These are phyloP conservation scores for Penicillium hordei DNA, from an alignment of 2,329 filamentous ascomycete species.

Conservation along the genomic window DNA sequence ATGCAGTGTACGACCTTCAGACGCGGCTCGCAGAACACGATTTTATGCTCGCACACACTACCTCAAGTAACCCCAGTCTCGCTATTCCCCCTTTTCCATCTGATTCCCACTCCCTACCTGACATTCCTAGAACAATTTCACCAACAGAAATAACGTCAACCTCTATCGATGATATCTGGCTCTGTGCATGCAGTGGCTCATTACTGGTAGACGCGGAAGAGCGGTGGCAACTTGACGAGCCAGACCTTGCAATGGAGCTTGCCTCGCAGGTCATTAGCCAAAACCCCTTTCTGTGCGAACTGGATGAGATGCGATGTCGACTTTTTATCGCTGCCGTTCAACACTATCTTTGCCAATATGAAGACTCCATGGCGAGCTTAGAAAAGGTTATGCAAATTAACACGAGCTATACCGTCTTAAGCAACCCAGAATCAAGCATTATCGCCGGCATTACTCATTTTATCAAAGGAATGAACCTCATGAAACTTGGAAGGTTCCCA, in stretches of 20 bases:
- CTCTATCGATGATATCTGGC: slow-evolving; percentile 23
- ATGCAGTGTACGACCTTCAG: slow-evolving; percentile 7
- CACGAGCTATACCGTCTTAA: neutral
- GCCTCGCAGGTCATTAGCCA: slow-evolving; percentile 4
- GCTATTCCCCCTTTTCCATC: neutral
- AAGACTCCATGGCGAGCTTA: slow-evolving; percentile 12
- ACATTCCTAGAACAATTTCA: neutral
- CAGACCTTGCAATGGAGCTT: slow-evolving; percentile 13
- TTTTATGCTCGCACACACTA: slow-evolving; percentile 13
- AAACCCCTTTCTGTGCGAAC: slow-evolving; percentile 8
- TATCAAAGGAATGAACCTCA: slow-evolving; percentile 20
- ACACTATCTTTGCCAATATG: slow-evolving; percentile 10
- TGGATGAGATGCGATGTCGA: slow-evolving; percentile 15
- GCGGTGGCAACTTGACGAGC: slow-evolving; percentile 10
- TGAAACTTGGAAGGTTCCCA: slow-evolving; percentile 13
- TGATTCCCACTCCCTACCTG: neutral
- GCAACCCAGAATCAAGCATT: slow-evolving; percentile 2
- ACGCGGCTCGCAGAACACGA: slow-evolving; percentile 15
- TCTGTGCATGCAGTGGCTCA: slow-evolving; percentile 8
- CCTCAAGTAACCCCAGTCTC: neutral
- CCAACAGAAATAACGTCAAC: neutral
- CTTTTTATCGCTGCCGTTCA: slow-evolving; percentile 18
- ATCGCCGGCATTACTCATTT: slow-evolving; percentile 21
- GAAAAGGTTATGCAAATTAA: slow-evolving; percentile 6
- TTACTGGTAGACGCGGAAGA: slow-evolving; percentile 17